Evolutionary conservation across 805 yeast species (phyloP).

Genomic region (Pichia sporocuriosa): DNA sequence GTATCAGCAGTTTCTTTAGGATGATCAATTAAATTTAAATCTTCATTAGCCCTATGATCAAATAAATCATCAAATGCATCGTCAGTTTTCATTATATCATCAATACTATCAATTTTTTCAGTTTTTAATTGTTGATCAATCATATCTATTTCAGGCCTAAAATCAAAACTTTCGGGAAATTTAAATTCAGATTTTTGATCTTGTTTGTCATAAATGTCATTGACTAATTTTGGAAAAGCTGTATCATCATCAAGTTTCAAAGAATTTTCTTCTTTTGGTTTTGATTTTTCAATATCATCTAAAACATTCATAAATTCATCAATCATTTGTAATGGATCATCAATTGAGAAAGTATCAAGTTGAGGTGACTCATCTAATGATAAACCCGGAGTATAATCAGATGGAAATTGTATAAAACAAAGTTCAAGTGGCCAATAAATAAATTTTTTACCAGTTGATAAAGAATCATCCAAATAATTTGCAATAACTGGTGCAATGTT

Average conservation of each 20-base stretch:
- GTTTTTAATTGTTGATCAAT: slow-evolving; percentile 6
- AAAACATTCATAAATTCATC: slow-evolving; percentile 24
- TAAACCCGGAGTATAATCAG: slow-evolving; percentile 15
- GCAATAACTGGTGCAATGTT: slow-evolving; percentile 61
- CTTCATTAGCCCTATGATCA: not conserved
- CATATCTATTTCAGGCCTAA: slow-evolving; percentile 7
- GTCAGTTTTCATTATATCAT: slow-evolving; percentile 1
- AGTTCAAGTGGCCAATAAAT: slow-evolving; percentile 69
- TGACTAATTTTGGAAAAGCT: not conserved
- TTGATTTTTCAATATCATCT: slow-evolving; percentile 12
- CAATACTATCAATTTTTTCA: not conserved
- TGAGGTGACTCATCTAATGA: not conserved
- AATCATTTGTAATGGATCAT: slow-evolving; percentile 24
- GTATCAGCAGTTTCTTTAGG: not conserved
- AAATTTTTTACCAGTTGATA: slow-evolving; percentile 38
- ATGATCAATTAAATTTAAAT: not conserved
- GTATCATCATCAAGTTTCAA: not conserved
- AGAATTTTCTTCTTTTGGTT: slow-evolving; percentile 11
- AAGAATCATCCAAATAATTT: slow-evolving; percentile 36
- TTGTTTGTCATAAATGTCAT: slow-evolving; percentile 1
- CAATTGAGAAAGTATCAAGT: slow-evolving; percentile 11
- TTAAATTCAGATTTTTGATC: slow-evolving; percentile 4
- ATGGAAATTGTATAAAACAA: slow-evolving; percentile 51
- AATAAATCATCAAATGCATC: slow-evolving; percentile 7
- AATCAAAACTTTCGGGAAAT: slow-evolving; percentile 9